Percentiles rank a stretch among this genome's conserved stretches.
These are phyloP conservation scores for Lactarius vividus DNA, from an alignment of 768 basidiomycete genomes.

Conservation along the genomic window DNA sequence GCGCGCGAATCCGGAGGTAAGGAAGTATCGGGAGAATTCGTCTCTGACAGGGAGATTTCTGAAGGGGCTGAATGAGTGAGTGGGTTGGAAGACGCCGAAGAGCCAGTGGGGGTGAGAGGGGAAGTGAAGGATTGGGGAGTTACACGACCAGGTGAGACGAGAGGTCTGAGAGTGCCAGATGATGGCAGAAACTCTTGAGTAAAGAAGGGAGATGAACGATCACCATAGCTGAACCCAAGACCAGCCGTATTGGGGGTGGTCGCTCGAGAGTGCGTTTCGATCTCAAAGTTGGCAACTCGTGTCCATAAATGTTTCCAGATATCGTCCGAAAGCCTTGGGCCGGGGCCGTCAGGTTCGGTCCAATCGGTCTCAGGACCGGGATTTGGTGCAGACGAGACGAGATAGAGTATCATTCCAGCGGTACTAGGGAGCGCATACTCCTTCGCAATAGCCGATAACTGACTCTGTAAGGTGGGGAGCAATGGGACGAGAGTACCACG, in stretches of 20 bases:
- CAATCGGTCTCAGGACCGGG: constrained; percentile 11
- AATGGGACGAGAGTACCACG: constrained; percentile 87
- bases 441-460: constrained; percentile 83
- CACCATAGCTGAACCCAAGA: constrained; percentile 34
- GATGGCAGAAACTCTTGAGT: constrained; percentile 29
- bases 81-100: constrained; percentile 50
- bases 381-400: constrained; percentile 46
- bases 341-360: constrained; percentile 48
- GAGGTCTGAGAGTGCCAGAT: constrained; percentile 41
- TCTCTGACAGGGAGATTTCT: constrained; percentile 26
- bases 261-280: constrained; percentile 40
- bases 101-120: constrained; percentile 39
- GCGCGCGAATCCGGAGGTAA: constrained; percentile 38
- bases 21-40: constrained; percentile 34
- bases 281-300: constrained; percentile 62
- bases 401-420: constrained; percentile 77
- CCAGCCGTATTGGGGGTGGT: constrained; percentile 44
- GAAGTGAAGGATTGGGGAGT: constrained; percentile 35
- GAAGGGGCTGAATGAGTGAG: constrained; percentile 37
- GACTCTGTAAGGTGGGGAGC: constrained; percentile 77
- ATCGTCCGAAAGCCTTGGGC: constrained; percentile 82
- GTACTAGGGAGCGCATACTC: constrained; percentile 93
- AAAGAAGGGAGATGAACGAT: constrained; percentile 16
- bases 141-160: constrained; percentile 39
- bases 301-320: constrained; percentile 88